A percentile compares a stretch with the other conserved stretches of the same genome.
phyloP scores from a whole-genome alignment of 805 yeast species.

The Yarrowia sp. region DNA sequence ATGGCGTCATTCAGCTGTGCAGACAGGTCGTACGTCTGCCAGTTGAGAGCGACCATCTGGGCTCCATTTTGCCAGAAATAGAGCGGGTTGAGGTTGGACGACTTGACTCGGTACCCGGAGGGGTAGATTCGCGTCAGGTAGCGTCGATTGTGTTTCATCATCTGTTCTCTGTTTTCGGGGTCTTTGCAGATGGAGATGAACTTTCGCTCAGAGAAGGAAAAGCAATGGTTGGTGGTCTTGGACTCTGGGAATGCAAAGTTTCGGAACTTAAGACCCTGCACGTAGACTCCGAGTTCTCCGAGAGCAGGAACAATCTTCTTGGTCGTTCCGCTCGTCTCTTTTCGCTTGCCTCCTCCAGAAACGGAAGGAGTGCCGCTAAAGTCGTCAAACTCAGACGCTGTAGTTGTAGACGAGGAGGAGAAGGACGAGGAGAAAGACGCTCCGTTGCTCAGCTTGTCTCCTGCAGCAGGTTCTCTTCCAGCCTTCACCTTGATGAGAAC shows the following conservation, averaged over 20 bases:
- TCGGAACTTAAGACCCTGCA: slow-evolving; percentile 77
- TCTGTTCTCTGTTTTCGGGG: slow-evolving; percentile 58
- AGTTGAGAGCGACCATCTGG: slow-evolving; percentile 95
- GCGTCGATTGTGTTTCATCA: slow-evolving; percentile 77
- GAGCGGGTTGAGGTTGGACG: slow-evolving; percentile 83
- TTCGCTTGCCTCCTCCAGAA: slow-evolving; percentile 30
- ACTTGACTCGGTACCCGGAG: slow-evolving; percentile 72
- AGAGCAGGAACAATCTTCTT: slow-evolving; percentile 52
- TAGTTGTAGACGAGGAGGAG: slow-evolving; percentile 7
- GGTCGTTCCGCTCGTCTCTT: slow-evolving; percentile 41
- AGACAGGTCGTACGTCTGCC: slow-evolving; percentile 92
- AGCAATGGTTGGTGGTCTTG: slow-evolving; percentile 78
- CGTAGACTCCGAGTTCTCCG: slow-evolving; percentile 70
- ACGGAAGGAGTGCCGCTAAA: not conserved
- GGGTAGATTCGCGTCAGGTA: slow-evolving; percentile 89
- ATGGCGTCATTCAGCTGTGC: slow-evolving; percentile 87
- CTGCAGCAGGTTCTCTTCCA: slow-evolving; percentile 46
- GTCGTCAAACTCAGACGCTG: slow-evolving; percentile 43
- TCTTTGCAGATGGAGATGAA: slow-evolving; percentile 71
- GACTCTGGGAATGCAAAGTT: slow-evolving; percentile 88
- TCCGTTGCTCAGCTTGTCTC: not conserved
- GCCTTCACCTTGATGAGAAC: slow-evolving; percentile 82
- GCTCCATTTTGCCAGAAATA: slow-evolving; percentile 83
- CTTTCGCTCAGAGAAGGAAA: slow-evolving; percentile 82
- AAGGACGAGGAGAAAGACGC: slow-evolving; percentile 24